phyloP scores from a whole-genome alignment of 768 basidiomycete species.

The Cystofilobasidium macerans region DNA sequence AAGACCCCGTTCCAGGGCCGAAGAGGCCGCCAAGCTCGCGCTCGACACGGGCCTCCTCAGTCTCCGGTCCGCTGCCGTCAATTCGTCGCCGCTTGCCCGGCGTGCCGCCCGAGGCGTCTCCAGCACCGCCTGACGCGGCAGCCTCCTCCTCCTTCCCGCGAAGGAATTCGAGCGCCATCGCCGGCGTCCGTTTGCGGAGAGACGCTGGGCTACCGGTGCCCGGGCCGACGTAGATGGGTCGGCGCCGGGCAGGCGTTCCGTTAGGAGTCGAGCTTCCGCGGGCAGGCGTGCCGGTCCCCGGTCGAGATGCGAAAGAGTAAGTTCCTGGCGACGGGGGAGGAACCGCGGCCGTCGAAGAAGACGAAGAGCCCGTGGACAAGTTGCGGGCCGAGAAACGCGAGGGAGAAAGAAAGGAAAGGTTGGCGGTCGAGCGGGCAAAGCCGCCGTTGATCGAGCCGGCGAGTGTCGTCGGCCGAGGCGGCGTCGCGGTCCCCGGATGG shows the following conservation, averaged over 20 bases:
- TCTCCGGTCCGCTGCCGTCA: not conserved
- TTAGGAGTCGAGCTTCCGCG: too few species aligned
- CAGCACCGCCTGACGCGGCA: not conserved
- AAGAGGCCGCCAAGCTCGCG: constrained; percentile 12
- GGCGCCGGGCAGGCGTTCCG: constrained; percentile 5
- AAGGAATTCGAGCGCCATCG: not conserved
- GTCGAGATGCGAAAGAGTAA: not conserved
- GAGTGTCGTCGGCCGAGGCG: not conserved
- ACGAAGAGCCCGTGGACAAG: not conserved
- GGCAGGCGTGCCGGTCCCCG: not conserved
- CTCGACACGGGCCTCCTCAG: constrained; percentile 4
- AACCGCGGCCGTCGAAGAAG: not conserved
- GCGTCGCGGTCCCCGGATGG: constrained; percentile 10
- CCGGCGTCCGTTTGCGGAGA: constrained; percentile 11
- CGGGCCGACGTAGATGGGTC: constrained; percentile 24
- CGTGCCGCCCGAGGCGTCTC: not conserved
- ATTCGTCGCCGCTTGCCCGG: constrained; percentile 21
- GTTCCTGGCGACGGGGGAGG: not conserved
- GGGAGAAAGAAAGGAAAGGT: constrained; percentile 21
- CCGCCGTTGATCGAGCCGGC: not conserved
- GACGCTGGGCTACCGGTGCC: constrained; percentile 4
- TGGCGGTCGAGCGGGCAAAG: constrained; percentile 9
- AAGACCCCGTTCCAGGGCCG: too few species aligned
- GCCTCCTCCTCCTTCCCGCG: constrained; percentile 5
- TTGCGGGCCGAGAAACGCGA: constrained; percentile 5